Evolutionary conservation across 495 filamentous ascomycete species (phyloP), one percentile per base, ranked within the genome.

Genomic region (Neurospora africana): DNA sequence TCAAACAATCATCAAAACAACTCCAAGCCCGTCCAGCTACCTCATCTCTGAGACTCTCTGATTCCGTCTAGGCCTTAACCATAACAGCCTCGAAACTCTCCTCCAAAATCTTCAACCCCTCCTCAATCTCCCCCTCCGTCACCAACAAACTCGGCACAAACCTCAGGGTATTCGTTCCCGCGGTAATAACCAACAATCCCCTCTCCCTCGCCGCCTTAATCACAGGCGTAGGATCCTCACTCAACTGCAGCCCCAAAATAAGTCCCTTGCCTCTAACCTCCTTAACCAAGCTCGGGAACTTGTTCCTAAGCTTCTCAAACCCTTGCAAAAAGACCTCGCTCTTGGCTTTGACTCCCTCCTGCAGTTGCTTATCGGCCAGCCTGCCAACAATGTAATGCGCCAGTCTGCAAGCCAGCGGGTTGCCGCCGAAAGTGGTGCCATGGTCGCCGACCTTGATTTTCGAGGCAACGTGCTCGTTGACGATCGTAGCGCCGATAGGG

Each of bases 381-480:
- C 92, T 86, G n/a, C 83, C 83, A 71, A 99, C 87, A 68, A 97
- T 89, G 78, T 95, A 88, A 78, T 96, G 90, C 4, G 93, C 96
- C 3, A 98, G 79, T 44, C 94, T 86, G 76, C 90, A 92, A 1
- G 88, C 95, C 17, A 99, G 84, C 21, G 95, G 96, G 82, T 98
- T 99, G 3, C 95, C 95, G 23, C 95, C 95, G 76, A 97, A 99
- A 15, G 95, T 99, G 2, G 95, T 99, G 30, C 95, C 95, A 80
- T 99, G 95, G 78, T 99, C 95, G 67, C 95, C 95, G 6, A 92
- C 89, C 76, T 92, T 90, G 78, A 99, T 96, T 79, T 91, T 90
- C n/a, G 90, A 85, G 10, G 87, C 90, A 0, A 99, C 93, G 37
- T 84, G 83, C 58, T 89, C 87, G 72, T 87, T 92, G 27, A 97